Evolutionary conservation across 345 rosid species (phyloP), one percentile per base, ranked within the genome.

Genomic region (Pugionium cornutum): DNA sequence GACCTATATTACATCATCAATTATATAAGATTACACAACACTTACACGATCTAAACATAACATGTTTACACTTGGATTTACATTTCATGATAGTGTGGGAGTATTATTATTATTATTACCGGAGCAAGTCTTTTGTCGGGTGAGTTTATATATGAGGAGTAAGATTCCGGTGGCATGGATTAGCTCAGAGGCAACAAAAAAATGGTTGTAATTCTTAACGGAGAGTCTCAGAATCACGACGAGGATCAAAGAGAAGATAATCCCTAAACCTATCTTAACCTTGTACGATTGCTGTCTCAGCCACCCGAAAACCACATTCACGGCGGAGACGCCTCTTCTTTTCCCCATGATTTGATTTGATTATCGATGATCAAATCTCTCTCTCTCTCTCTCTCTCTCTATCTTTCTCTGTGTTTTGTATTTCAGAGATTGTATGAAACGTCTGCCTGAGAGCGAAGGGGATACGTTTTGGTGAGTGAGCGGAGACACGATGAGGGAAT

Each of bases 131-230:
- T 77, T 86, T 70, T 82, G 81, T 51, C 79, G 80, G 11, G 74
- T 74, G 68, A 89, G 96, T 75, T 86, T 89, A 70, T 81, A 84
- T 58, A 79, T 78, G 75, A 89, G 76, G 70, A 80, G 82, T 2
- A 79, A 7, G 74, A 89, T 83, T 48, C 92, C 96, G 49, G 75
- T 76, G 48, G 78, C 82, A 63, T 89, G 96, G 74, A 83, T 67
- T 27, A 83, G 51, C 70, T 89, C 90, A 10, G 96, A 77, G 6
- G 80, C 88, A 53, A 86, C 4, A 28, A 83, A 89, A 60, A 89
- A 84, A 63, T 86, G 78, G 18, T 75, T 66, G 26, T 50, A 54
- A 57, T 83, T 62, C 9, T 69, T 63, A 11, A 84, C 83, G 4
- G 41, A 9, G 33, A 60, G 9, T 70, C 54, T 78, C 70, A 89